phyloP scores from a whole-genome alignment of 2,329 filamentous ascomycete species.

The Phialophora expanda region DNA sequence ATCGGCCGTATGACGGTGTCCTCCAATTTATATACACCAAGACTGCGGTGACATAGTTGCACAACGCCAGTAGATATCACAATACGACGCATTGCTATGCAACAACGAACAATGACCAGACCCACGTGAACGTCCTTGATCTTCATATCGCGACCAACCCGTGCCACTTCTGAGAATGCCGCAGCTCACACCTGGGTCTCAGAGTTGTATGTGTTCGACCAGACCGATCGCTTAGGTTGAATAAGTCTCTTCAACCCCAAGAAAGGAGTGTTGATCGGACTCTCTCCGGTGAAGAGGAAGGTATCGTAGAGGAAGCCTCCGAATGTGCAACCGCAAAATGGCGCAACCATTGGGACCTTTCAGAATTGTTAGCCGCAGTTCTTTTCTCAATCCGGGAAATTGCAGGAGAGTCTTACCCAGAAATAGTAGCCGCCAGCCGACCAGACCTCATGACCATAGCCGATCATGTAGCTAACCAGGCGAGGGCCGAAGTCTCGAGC shows the following conservation, averaged over 20 bases:
- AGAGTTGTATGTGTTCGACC: constrained; percentile 36
- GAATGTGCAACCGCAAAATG: constrained; percentile 67
- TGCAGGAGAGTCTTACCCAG: constrained; percentile 58
- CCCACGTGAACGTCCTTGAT: background rate
- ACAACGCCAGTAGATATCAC: background rate
- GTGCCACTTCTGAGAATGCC: background rate
- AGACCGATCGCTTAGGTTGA: constrained; percentile 38
- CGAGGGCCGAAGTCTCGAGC: constrained; percentile 74
- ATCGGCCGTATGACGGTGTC: background rate
- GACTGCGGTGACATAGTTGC: background rate
- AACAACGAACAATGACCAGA: background rate
- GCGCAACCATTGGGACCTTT: constrained; percentile 73
- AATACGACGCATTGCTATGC: background rate
- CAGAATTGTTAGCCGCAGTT: constrained; percentile 21
- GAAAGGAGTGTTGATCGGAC: constrained; percentile 70
- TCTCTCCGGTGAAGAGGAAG: constrained; percentile 70
- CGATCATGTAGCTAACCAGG: constrained; percentile 68
- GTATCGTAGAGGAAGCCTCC: constrained; percentile 71
- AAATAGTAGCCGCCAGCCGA: constrained; percentile 72
- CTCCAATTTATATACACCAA: constrained; percentile 1
- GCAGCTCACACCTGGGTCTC: constrained; percentile 30
- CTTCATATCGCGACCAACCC: background rate
- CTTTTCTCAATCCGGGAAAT: background rate
- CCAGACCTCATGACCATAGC: constrained; percentile 72
- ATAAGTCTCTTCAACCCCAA: constrained; percentile 64